These are phyloP conservation scores for Candida glucosophila DNA, from an alignment of 1,139 yeast species.

Conservation along the genomic window DNA sequence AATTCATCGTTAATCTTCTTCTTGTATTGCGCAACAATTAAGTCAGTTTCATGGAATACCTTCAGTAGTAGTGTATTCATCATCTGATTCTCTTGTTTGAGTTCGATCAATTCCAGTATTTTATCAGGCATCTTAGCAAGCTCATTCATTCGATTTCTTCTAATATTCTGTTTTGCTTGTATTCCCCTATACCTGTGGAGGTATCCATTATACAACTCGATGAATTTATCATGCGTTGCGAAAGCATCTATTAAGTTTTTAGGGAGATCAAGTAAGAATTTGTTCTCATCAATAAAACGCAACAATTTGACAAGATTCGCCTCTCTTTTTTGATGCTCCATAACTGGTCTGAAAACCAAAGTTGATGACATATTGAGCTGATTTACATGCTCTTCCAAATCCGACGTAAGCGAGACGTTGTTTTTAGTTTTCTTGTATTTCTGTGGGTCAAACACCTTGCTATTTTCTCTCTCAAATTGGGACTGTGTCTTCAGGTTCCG, in stretches of 20 bases:
- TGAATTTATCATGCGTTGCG: constrained; percentile 53
- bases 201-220: constrained; percentile 48
- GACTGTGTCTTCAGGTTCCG: constrained; percentile 27
- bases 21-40: constrained; percentile 57
- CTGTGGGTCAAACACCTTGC: constrained; percentile 33
- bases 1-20: constrained; percentile 55
- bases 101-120: too few species aligned
- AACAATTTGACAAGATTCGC: constrained; percentile 51
- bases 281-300: constrained; percentile 53
- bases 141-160: constrained; percentile 8
- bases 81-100: constrained; percentile 18
- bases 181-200: too few species aligned
- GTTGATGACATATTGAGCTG: constrained; percentile 53
- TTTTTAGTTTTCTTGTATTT: constrained; percentile 14
- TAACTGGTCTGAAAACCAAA: constrained; percentile 65
- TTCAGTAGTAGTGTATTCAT: constrained; percentile 30
- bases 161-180: constrained; percentile 14
- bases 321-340: constrained; percentile 55
- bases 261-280: constrained; percentile 67
- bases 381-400: constrained; percentile 36
- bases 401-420: constrained; percentile 18
- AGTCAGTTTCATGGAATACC: constrained; percentile 63
- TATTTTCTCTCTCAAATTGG: constrained; percentile 27
- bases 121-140: not conserved
- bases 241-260: constrained; percentile 46